Base-by-base conservation (phyloP, 2,329 filamentous ascomycete species). In the Aspergillus transmontanensis region DNA sequence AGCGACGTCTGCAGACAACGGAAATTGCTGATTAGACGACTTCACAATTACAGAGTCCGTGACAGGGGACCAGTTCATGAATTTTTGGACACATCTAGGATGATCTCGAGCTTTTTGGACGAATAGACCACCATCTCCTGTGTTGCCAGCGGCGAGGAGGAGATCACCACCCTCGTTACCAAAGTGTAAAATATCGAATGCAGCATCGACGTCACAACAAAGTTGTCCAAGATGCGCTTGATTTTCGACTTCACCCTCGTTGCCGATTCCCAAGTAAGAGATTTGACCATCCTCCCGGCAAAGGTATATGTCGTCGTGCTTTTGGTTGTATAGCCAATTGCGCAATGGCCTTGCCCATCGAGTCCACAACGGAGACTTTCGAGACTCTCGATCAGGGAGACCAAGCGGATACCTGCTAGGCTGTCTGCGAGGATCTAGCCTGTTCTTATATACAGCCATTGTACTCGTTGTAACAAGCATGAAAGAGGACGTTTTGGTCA, bases 241-340 rank as follows among this genome's bases (percentile, higher is more conserved):
- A 46, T 83, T 82, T 58, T 84, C 82, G 59, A 89, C 75, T 83
- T 85, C 81, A 6, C 78, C 77, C 56, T 81, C 75, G 36, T 84
- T 83, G 50, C 86, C 85, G 63, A 92, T 87, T 68, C 93, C 89
- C 5, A 94, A 78, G 67, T 90, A 91, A 59, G 89, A 86, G 11
- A 97, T 84, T 56, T 89, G 82, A 3, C 95, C 95, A 73, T 98
- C 94, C 78, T 98, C 94, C 60, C 94, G 88, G 12, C 90, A 91
- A 19, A 99, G 81, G 72, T 95, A 97, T 56, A 98, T 88, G 64
- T 90, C 88, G 72, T 98, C 95, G 41, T 89, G 87, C 21, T 81
- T 84, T 59, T 85, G 80, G 58, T 86, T 85, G 68, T 89, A 90
- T 14, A 81, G 78, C 64, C 84, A 84, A 28, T 88, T 85, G 9